Conservation (phyloP, 371 early-diverging fungal genomes). For the Apophysomyces trapeziformis region DNA sequence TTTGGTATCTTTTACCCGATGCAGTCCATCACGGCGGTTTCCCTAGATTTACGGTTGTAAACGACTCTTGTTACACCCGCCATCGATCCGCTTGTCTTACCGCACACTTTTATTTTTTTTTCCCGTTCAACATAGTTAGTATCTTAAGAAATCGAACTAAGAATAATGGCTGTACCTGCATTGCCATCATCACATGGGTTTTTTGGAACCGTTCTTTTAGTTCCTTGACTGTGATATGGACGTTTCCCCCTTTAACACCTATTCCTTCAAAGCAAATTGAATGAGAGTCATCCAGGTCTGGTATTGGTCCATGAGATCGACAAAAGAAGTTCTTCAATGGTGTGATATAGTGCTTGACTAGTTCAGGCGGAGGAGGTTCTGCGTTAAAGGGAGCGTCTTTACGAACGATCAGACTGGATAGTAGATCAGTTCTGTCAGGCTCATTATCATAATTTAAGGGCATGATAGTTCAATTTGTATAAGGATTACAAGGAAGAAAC, state of each 20-base stretch:
- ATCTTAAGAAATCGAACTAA: background rate
- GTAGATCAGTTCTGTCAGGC: constrained; percentile 23
- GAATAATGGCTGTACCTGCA: constrained; percentile 41
- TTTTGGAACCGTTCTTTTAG: constrained; percentile 44
- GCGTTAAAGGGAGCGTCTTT: constrained; percentile 63
- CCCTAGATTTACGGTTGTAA: constrained; percentile 46
- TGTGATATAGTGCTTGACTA: constrained; percentile 60
- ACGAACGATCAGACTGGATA: constrained; percentile 37
- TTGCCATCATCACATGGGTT: constrained; percentile 39
- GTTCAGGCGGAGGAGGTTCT: constrained; percentile 51
- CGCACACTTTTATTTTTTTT: constrained; percentile 21
- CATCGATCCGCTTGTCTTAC: constrained; percentile 17
- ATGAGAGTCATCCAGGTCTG: constrained; percentile 63
- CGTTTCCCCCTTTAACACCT: constrained; percentile 9
- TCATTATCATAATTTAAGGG: constrained; percentile 40
- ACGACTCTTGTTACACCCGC: background rate
- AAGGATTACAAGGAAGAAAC: background rate
- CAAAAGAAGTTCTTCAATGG: constrained; percentile 58
- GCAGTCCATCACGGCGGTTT: constrained; percentile 83
- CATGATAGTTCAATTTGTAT: background rate
- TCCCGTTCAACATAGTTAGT: background rate
- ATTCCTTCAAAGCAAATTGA: constrained; percentile 42
- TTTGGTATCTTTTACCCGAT: constrained; percentile 75
- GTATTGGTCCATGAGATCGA: constrained; percentile 90
- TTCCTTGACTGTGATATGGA: constrained; percentile 41